phyloP scores from a whole-genome alignment of 331 rosid species.

The Malus hybrid region DNA sequence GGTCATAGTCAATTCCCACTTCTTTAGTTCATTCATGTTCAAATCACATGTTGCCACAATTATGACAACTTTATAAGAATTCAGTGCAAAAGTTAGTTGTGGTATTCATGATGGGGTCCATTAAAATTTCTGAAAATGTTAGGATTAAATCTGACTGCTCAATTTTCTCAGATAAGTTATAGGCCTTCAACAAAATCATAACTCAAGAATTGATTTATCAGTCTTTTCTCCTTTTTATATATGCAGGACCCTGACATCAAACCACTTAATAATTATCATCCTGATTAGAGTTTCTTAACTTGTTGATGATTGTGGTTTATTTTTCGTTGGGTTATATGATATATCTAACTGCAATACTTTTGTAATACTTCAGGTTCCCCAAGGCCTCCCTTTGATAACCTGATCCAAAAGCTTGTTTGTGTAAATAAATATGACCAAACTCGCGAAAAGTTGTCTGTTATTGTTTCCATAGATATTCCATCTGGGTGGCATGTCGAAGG shows the following conservation, averaged over 20 bases:
- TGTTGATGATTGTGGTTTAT: not conserved
- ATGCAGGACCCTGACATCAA: not conserved
- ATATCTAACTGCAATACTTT: constrained; percentile 17
- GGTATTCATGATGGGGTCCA: not conserved
- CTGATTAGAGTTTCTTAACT: not conserved
- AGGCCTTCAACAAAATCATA: not conserved
- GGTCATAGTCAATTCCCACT: not conserved
- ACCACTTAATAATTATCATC: not conserved
- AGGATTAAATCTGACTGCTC: not conserved
- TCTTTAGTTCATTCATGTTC: not conserved
- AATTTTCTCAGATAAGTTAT: not conserved
- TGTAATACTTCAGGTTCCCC: constrained; percentile 55
- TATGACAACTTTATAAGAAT: not conserved
- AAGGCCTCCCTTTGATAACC: constrained; percentile 84
- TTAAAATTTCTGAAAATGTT: not conserved
- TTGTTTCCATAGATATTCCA: constrained; percentile 87
- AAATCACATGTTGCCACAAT: not conserved
- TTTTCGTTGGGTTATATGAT: not conserved
- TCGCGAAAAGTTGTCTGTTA: constrained; percentile 33
- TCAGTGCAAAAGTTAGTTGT: not conserved
- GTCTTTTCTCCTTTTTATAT: not conserved
- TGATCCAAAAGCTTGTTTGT: constrained; percentile 60
- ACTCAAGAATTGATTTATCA: not conserved
- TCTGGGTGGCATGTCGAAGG: constrained; percentile 99
- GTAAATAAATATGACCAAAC: constrained; percentile 30